Conservation (phyloP, 768 basidiomycete species). For the Serendipita sp. region DNA sequence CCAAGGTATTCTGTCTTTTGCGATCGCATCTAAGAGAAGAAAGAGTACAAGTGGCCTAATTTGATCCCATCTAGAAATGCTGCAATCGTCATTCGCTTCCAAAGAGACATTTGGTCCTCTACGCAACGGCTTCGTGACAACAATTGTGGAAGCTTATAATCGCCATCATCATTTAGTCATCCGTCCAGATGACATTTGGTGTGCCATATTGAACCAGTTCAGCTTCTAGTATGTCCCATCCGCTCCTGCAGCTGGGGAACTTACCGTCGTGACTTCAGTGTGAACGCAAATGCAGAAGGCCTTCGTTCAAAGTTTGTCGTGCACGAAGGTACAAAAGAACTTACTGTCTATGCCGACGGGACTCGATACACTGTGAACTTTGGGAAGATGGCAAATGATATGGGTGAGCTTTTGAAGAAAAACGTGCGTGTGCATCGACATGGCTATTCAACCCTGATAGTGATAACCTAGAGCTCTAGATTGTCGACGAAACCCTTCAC, state of each 20-base stretch:
- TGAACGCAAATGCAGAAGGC: constrained; percentile 21
- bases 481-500: constrained; percentile 17
- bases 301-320: constrained; percentile 23
- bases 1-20: neutral
- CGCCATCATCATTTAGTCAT: constrained; percentile 26
- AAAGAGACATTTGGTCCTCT: no score
- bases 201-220: constrained; percentile 26
- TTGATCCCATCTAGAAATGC: constrained; percentile 14
- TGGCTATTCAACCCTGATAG: no score
- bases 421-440: no score
- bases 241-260: neutral
- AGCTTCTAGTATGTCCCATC: constrained; percentile 17
- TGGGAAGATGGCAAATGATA: constrained; percentile 13
- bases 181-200: constrained; percentile 35
- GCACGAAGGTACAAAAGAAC: constrained; percentile 22
- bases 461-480: no score
- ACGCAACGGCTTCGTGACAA: constrained; percentile 24
- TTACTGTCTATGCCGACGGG: constrained; percentile 16
- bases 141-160: constrained; percentile 22
- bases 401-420: neutral
- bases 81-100: constrained; percentile 15
- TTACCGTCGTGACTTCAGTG: constrained; percentile 6
- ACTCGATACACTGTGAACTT: constrained; percentile 24
- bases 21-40: neutral
- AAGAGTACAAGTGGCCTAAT: neutral